Evolutionary conservation across 2,329 filamentous ascomycete species (phyloP), one percentile per base, ranked within the genome.

Genomic region (Periconia sp.): DNA sequence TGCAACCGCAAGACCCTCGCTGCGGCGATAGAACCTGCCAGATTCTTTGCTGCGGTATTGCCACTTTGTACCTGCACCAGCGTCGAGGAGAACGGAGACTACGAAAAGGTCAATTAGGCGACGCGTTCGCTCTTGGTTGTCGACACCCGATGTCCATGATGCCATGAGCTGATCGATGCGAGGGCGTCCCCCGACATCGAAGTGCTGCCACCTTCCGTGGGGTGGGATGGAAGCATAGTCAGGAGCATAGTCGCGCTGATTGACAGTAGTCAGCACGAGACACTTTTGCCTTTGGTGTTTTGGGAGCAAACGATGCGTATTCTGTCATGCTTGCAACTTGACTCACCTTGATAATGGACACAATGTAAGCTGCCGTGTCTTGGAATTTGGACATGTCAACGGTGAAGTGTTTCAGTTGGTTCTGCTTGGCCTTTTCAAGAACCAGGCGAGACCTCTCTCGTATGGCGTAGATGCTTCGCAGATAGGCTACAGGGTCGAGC

Each of bases 331-430:
- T 13, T 3, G 23, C 1, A 33, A 18, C 7, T 27, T 27, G 23
- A n/a, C 81, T 61, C 78, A 92, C 92, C 88, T 95, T 96, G 79
- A 97, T 96, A 59, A 97, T 93, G 41, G 89, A 87, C n/a, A 93
- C 87, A 10, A 96, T 89, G 71, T 96, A 96, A 43, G 83, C 83
- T 14, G 92, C 91, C 1, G 93, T 93, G 60, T 93, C 89, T 44
- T 81, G 76, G 71, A 96, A 93, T 75, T 93, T 95, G 75, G 75
- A 76, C 81, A 92, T 85, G 74, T 97, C 92, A 45, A 96, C 91
- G 60, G 90, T 88, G 66, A 97, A 97, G 72, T 97, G 92, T 63
- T 84, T 85, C 57, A 96, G 82, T 63, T 89, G 81, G 68, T 96
- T 91, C 60, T 81, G 82, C 66, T 89, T 81, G 10, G 92, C 91